Evolutionary conservation across 305 asterid species (phyloP).

Genomic region (Fraxinus greggii): DNA sequence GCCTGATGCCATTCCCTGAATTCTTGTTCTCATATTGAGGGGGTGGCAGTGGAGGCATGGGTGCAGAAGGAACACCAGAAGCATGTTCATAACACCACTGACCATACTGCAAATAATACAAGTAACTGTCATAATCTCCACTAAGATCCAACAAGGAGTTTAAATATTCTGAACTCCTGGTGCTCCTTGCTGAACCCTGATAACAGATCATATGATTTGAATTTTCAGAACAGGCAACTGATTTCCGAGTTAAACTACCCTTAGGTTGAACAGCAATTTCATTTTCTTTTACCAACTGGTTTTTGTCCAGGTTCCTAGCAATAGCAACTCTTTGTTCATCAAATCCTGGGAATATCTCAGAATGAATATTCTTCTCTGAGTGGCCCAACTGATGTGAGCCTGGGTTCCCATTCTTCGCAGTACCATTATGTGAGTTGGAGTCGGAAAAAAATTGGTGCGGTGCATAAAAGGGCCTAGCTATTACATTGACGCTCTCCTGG

Average conservation of each 20-base stretch:
- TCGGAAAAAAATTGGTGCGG: conserved; percentile 43
- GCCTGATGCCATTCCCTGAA: conserved; percentile 24
- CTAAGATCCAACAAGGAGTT: conserved; percentile 43
- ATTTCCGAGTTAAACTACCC: not conserved
- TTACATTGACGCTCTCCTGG: conserved; percentile 17
- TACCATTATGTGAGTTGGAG: conserved; percentile 25
- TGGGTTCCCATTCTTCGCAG: conserved; percentile 17
- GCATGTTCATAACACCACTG: conserved; percentile 39
- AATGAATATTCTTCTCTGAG: conserved; percentile 23
- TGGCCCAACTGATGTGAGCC: conserved; percentile 25
- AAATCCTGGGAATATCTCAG: conserved; percentile 20
- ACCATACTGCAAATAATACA: conserved; percentile 43
- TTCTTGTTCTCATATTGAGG: conserved; percentile 26
- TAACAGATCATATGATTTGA: conserved; percentile 20
- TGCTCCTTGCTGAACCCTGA: conserved; percentile 24
- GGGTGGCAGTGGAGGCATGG: conserved; percentile 36
- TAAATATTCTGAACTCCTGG: conserved; percentile 28
- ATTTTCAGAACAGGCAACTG: conserved; percentile 20
- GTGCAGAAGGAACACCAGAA: conserved; percentile 33
- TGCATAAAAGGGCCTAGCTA: conserved; percentile 25
- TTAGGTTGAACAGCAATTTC: conserved; percentile 14
- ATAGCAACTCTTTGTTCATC: not conserved
- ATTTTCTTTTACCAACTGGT: not conserved
- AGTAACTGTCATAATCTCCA: conserved; percentile 50
- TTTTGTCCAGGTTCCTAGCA: not conserved